Base-by-base conservation (phyloP, 768 basidiomycete genomes). In the Suillus decipiens region DNA sequence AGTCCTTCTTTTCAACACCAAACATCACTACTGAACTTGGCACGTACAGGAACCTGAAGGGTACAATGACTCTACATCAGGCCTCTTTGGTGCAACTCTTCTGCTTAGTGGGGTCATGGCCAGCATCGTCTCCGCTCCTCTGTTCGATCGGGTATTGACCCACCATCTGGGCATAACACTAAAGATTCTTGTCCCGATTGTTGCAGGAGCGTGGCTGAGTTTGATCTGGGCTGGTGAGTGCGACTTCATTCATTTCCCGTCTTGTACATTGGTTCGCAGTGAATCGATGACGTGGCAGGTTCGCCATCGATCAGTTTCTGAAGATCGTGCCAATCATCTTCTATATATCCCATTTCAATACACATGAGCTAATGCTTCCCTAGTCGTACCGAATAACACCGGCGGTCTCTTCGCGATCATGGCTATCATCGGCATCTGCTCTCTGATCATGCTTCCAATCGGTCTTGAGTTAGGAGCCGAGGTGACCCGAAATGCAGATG, bases 91-190 rank as follows among this genome's bases (percentile, higher is more conserved):
- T 42, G 84, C 82, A n/a, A 81, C 81, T 39, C 73, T 93, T 41
- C 81, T 93, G 15, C 75, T 93, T 41, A 79, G 88, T 0, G 93
- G 93, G 24, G 84, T 95, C 63, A 73, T 90, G 2, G 82, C 86
- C 11, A 88, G 93, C 0, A 76, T 87, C 36, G 68, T 87, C 56
- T 84, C 88, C 0, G 86, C 92, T 0, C 93, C 93, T 0, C 73
- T 93, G 4, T 89, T 93, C 69, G 93, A 94, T 69, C 86, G 92
- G 22, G 85, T 93, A n/a, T 85, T 95, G 64, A 93, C 90, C 11
- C 83, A 88, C 66, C 85, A 85, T 64, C 80, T 93, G 43, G 89
- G 86, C 0, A 65, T 84, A 12, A 84, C 87, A 3, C 68, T 81
- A 60, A 90, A 89, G 61, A 63, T 85, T 0, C 69, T 91, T 11